A percentile compares a stretch with the other conserved stretches of the same genome.
Evolutionary conservation across 2,329 filamentous ascomycete genomes (phyloP).

Genomic region (Pleoardoris graminearum): DNA sequence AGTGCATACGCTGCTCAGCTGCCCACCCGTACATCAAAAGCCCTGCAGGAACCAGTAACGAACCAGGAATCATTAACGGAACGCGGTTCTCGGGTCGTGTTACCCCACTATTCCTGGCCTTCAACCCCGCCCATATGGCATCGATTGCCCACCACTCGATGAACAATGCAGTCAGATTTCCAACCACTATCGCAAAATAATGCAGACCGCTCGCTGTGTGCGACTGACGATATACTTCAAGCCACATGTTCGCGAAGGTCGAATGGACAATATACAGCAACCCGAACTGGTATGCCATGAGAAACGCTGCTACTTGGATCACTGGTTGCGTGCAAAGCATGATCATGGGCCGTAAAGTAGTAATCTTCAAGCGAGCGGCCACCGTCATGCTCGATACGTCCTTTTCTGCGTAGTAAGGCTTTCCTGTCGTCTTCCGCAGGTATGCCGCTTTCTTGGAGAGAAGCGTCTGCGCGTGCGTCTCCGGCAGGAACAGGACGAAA

Average conservation of each 20-base stretch:
- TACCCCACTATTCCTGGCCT: conserved; percentile 14
- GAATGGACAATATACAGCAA: conserved; percentile 32
- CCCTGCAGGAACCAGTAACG: conserved; percentile 31
- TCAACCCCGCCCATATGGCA: conserved; percentile 44
- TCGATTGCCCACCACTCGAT: conserved; percentile 51
- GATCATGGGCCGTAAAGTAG: conserved; percentile 55
- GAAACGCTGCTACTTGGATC: conserved; percentile 49
- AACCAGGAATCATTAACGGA: conserved; percentile 26
- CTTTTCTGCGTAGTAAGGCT: conserved; percentile 25
- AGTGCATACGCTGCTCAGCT: conserved; percentile 55
- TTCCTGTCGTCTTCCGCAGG: conserved; percentile 49
- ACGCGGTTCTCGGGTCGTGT: conserved; percentile 25
- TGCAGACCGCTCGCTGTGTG: conserved; percentile 19
- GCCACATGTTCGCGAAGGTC: conserved; percentile 28
- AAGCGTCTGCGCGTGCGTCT: conserved; percentile 52
- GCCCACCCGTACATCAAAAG: conserved; percentile 57
- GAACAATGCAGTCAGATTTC: conserved; percentile 53
- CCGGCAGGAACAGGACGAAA: conserved; percentile 44
- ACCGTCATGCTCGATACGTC: conserved; percentile 10
- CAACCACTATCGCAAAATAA: conserved; percentile 58
- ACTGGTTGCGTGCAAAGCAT: conserved; percentile 59
- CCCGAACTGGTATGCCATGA: conserved; percentile 48
- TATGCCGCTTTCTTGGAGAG: conserved; percentile 47
- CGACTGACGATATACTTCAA: conserved; percentile 17
- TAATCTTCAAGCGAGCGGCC: conserved; percentile 12